These are phyloP conservation scores for Suhomyces wounanorum DNA, from an alignment of 1,139 yeast genomes.

Conservation along the genomic window DNA sequence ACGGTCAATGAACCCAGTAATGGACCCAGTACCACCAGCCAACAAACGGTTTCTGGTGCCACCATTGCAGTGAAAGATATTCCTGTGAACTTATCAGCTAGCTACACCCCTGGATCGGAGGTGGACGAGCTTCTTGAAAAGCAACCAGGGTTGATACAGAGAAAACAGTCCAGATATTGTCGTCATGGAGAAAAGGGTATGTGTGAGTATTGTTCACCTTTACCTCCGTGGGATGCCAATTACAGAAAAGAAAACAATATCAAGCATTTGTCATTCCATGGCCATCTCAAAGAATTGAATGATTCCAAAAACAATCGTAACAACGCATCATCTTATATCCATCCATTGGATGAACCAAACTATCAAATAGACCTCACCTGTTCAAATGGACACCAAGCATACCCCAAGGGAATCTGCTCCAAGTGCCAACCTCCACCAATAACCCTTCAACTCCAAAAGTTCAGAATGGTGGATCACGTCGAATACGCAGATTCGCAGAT, in stretches of 20 bases:
- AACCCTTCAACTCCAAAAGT: slow-evolving; percentile 84
- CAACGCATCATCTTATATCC: slow-evolving; percentile 68
- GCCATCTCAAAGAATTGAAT: slow-evolving; percentile 73
- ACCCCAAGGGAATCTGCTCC: slow-evolving; percentile 95
- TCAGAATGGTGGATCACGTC: slow-evolving; percentile 96
- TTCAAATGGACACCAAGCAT: slow-evolving; percentile 81
- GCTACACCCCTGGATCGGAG: slow-evolving; percentile 4
- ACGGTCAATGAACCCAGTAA: not conserved
- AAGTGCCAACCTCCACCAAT: slow-evolving; percentile 97
- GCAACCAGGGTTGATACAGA: slow-evolving; percentile 69
- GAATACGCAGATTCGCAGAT: slow-evolving; percentile 78
- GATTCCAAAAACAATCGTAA: slow-evolving; percentile 66
- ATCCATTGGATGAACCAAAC: slow-evolving; percentile 76
- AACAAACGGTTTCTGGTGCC: slow-evolving; percentile 8
- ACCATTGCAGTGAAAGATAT: slow-evolving; percentile 12
- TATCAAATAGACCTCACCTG: slow-evolving; percentile 67
- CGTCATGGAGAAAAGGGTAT: slow-evolving; percentile 91
- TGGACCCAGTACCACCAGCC: not conserved
- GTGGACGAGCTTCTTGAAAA: slow-evolving; percentile 65
- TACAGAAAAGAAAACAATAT: slow-evolving; percentile 76
- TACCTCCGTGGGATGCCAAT: slow-evolving; percentile 89
- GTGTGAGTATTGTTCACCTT: slow-evolving; percentile 96
- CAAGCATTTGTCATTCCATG: slow-evolving; percentile 87
- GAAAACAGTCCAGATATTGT: slow-evolving; percentile 67
- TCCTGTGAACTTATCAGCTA: not conserved